Evolutionary conservation across 768 basidiomycete species (phyloP).

Genomic region (Leccinellum albellum): DNA sequence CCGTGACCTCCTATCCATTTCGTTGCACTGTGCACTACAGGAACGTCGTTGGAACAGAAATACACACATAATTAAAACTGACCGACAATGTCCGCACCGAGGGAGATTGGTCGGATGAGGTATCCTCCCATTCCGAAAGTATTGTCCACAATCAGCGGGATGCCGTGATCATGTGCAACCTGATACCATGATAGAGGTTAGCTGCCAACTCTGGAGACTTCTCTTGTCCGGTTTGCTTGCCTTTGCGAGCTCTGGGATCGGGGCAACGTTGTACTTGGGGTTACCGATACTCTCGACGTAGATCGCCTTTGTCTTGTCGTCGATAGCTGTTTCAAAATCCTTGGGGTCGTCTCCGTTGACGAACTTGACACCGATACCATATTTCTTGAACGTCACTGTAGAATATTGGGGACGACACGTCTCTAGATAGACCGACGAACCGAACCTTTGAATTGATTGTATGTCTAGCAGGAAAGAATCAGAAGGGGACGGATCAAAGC

Average conservation of each 20-base stretch:
- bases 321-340: constrained; percentile 50
- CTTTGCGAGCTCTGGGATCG: constrained; percentile 55
- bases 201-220: background rate
- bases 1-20: constrained; percentile 71
- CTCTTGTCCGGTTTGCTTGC: constrained; percentile 16
- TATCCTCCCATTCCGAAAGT: constrained; percentile 64
- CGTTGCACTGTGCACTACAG: constrained; percentile 50
- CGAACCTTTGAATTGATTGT: constrained; percentile 60
- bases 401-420: background rate
- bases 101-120: constrained; percentile 49
- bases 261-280: constrained; percentile 53
- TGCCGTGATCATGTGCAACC: constrained; percentile 56
- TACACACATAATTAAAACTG: constrained; percentile 1
- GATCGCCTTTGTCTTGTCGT: constrained; percentile 56
- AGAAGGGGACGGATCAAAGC: background rate
- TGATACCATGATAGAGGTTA: constrained; percentile 13
- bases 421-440: background rate
- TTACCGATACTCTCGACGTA: constrained; percentile 62
- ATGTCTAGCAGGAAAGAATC: constrained; percentile 38
- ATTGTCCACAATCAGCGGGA: constrained; percentile 66
- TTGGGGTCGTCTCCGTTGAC: constrained; percentile 44
- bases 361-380: constrained; percentile 53
- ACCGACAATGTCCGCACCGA: constrained; percentile 56
- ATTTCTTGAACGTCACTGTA: constrained; percentile 52
- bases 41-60: background rate